These are phyloP conservation scores for Paxillus involutus DNA, from an alignment of 768 basidiomycete species.

Conservation along the genomic window DNA sequence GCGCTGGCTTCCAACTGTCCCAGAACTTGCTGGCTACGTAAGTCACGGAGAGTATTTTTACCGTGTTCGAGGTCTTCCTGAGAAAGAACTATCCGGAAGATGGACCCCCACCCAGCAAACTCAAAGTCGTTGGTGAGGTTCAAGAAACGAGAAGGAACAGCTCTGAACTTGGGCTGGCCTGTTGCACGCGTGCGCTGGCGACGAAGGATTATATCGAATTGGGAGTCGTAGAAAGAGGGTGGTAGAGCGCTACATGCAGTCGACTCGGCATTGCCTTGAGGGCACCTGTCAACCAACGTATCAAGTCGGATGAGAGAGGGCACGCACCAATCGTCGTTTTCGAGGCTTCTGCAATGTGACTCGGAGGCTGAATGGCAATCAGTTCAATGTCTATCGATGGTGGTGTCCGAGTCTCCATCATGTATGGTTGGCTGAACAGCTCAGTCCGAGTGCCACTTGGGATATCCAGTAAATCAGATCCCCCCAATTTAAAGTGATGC, in stretches of 20 bases:
- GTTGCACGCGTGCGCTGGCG: constrained; percentile 53
- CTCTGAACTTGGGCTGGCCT: constrained; percentile 39
- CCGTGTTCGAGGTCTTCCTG: constrained; percentile 40
- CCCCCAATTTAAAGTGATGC: no score
- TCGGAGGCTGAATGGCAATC: background rate
- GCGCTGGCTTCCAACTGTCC: constrained; percentile 68
- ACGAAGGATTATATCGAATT: constrained; percentile 57
- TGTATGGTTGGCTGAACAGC: no score
- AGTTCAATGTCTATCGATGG: background rate
- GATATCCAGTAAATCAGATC: no score
- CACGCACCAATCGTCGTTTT: no score
- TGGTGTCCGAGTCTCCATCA: no score
- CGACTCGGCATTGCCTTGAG: background rate
- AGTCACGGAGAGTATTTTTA: constrained; percentile 27
- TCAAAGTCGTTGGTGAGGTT: constrained; percentile 65
- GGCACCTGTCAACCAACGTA: background rate
- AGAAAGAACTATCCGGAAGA: constrained; percentile 45
- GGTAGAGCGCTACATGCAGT: constrained; percentile 19
- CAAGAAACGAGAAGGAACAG: constrained; percentile 57
- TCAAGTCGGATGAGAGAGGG: no score
- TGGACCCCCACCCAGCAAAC: constrained; percentile 71
- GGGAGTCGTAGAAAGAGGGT: constrained; percentile 47
- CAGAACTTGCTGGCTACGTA: constrained; percentile 41
- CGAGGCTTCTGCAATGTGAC: background rate
- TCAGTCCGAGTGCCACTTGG: no score